Percentiles rank a stretch among this genome's conserved stretches.
These are phyloP conservation scores for Xylariaceae sp. DNA, from an alignment of 2,329 filamentous ascomycete genomes.

Conservation along the genomic window DNA sequence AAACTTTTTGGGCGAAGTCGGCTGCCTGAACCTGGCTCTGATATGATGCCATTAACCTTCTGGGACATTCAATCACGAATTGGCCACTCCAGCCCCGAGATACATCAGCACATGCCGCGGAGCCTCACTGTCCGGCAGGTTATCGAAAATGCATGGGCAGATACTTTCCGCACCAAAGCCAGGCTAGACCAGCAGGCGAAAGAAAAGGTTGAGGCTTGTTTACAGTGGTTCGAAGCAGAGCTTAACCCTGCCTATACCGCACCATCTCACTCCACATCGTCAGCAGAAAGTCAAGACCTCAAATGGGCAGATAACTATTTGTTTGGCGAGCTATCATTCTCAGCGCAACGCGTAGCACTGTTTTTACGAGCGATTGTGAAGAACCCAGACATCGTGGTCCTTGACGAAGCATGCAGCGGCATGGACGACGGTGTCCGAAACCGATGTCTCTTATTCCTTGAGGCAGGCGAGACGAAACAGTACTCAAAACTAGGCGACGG, in stretches of 20 bases:
- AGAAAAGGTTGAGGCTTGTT: constrained; percentile 68
- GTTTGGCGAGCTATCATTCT: constrained; percentile 80
- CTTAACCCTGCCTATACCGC: constrained; percentile 62
- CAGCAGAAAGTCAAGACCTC: constrained; percentile 36
- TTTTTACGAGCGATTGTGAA: constrained; percentile 85
- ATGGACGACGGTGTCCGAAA: constrained; percentile 84
- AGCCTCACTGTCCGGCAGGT: constrained; percentile 74
- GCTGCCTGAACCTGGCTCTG: constrained; percentile 73
- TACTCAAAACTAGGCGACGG: constrained; percentile 44
- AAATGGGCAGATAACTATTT: constrained; percentile 71
- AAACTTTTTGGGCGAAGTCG: constrained; percentile 83
- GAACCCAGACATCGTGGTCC: constrained; percentile 78
- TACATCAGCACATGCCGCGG: constrained; percentile 90
- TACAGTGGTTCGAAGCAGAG: constrained; percentile 80
- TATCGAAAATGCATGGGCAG: constrained; percentile 86
- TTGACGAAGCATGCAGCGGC: constrained; percentile 88
- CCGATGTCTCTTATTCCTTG: constrained; percentile 83
- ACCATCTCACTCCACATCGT: constrained; percentile 26
- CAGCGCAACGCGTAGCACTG: constrained; percentile 81
- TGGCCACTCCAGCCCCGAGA: constrained; percentile 91
- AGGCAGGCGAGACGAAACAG: constrained; percentile 61
- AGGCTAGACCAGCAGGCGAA: constrained; percentile 63
- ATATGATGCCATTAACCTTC: constrained; percentile 76
- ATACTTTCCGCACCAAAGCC: constrained; percentile 79
- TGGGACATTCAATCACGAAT: constrained; percentile 92